phyloP scores from a whole-genome alignment of 208 protist species.

The Angomonas ambiguus region DNA sequence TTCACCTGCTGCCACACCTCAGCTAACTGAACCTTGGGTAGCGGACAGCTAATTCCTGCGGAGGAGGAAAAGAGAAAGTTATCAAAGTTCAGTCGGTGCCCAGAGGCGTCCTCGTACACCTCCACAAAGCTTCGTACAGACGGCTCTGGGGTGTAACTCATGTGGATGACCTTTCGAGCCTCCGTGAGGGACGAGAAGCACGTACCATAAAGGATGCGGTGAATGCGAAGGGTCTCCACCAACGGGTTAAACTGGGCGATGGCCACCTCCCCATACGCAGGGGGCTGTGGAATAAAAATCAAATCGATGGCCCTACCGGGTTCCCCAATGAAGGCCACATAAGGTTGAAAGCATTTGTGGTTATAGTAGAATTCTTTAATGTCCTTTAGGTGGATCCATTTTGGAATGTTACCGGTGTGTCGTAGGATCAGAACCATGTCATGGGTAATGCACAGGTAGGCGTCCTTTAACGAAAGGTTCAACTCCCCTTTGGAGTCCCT shows the following conservation, averaged over 20 bases:
- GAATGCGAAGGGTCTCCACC: constrained; percentile 4
- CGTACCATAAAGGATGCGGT: constrained; percentile 8
- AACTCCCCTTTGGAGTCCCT: constrained; percentile 31
- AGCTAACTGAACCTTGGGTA: constrained; percentile 18
- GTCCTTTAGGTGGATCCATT: constrained; percentile 33
- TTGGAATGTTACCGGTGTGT: constrained; percentile 25
- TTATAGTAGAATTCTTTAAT: constrained; percentile 34
- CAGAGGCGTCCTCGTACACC: constrained; percentile 4
- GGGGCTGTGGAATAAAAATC: constrained; percentile 33
- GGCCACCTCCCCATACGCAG: constrained; percentile 20
- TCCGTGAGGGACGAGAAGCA: constrained; percentile 14
- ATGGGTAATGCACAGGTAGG: constrained; percentile 36
- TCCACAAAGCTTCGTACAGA: constrained; percentile 24
- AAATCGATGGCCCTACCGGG: constrained; percentile 25
- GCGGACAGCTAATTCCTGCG: constrained; percentile 29
- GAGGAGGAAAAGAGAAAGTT: constrained; percentile 12
- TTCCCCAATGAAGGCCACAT: constrained; percentile 27
- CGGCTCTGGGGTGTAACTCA: constrained; percentile 14
- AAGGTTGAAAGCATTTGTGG: constrained; percentile 26
- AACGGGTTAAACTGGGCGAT: background rate
- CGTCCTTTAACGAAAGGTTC: constrained; percentile 15
- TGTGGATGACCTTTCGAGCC: constrained; percentile 21
- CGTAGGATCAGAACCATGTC: constrained; percentile 33
- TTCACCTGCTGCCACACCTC: constrained; percentile 26
- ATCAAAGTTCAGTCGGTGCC: constrained; percentile 24